Percentiles rank a stretch among this genome's conserved stretches.
Evolutionary conservation across 2,329 filamentous ascomycete species (phyloP).

Genomic region (Emergomyces africanus): DNA sequence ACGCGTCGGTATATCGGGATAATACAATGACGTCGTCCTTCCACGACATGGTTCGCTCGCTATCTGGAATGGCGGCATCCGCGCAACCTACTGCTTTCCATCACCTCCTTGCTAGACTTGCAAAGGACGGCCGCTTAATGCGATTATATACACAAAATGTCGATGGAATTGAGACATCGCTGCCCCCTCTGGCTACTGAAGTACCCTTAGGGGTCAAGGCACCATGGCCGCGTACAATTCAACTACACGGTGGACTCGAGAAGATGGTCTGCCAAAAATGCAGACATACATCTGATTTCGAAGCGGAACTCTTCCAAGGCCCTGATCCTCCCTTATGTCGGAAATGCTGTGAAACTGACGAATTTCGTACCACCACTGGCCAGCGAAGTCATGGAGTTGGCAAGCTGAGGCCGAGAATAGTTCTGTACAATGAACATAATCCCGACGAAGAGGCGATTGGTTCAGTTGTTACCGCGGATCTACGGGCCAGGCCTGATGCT

Average conservation of each 20-base stretch:
- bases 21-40: slow-evolving; percentile 79
- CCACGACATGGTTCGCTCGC: slow-evolving; percentile 87
- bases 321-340: slow-evolving; percentile 70
- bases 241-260: slow-evolving; percentile 82
- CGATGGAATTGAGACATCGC: slow-evolving; percentile 78
- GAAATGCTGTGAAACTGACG: slow-evolving; percentile 61
- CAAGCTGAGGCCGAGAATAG: slow-evolving; percentile 78
- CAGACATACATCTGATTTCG: slow-evolving; percentile 59
- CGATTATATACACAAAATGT: slow-evolving; percentile 96
- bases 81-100: slow-evolving; percentile 83
- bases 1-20: slow-evolving; percentile 94
- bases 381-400: slow-evolving; percentile 92
- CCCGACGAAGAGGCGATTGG: slow-evolving; percentile 95
- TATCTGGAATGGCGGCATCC: slow-evolving; percentile 63
- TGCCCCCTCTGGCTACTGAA: slow-evolving; percentile 65
- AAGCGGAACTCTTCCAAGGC: slow-evolving; percentile 68
- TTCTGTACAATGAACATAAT: slow-evolving; percentile 94
- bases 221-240: slow-evolving; percentile 86
- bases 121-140: slow-evolving; percentile 72
- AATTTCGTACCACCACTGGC: slow-evolving; percentile 62
- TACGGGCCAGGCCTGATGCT: slow-evolving; percentile 76
- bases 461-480: slow-evolving; percentile 72
- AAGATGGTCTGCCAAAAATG: slow-evolving; percentile 98
- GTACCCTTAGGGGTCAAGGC: slow-evolving; percentile 73
- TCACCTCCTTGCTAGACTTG: slow-evolving; percentile 80